Evolutionary conservation across 179 eudicot genomes (phyloP).

Genomic region (Beta corolliflora): DNA sequence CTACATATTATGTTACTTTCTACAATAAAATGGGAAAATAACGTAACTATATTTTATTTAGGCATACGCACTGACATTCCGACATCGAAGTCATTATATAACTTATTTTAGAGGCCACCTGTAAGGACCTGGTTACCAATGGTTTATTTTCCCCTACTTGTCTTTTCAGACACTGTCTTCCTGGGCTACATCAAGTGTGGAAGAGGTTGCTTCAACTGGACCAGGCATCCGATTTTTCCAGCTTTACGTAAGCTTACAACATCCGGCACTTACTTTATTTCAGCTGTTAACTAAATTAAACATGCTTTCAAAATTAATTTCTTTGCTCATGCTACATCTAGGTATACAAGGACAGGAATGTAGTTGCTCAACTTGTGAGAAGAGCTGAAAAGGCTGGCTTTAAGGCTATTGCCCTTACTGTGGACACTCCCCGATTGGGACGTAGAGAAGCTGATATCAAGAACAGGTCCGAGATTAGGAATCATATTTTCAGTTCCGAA

Average conservation of each 20-base stretch:
- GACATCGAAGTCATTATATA: not conserved
- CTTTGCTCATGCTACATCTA: slow-evolving; percentile 24
- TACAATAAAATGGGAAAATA: not conserved
- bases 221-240: slow-evolving; percentile 99
- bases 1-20: not conserved
- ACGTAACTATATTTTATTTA: not conserved
- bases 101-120: no score
- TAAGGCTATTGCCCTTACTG: slow-evolving; percentile 98
- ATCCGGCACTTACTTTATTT: not conserved
- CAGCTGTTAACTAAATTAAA: not conserved
- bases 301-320: not conserved
- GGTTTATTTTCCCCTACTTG: not conserved
- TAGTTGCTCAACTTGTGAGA: slow-evolving; percentile 90
- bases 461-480: slow-evolving; percentile 61
- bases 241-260: slow-evolving; percentile 74
- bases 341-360: slow-evolving; percentile 80
- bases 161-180: slow-evolving; percentile 86
- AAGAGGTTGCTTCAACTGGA: slow-evolving; percentile 99
- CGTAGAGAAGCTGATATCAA: slow-evolving; percentile 98
- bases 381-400: slow-evolving; percentile 99
- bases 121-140: not conserved
- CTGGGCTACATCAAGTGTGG: slow-evolving; percentile 99
- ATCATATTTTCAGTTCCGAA: not conserved
- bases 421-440: slow-evolving; percentile 94
- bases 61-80: not conserved